A percentile compares a stretch with the other conserved stretches of the same genome.
phyloP scores from a whole-genome alignment of 2,329 filamentous ascomycete species.

The Aspergillus neoniger region DNA sequence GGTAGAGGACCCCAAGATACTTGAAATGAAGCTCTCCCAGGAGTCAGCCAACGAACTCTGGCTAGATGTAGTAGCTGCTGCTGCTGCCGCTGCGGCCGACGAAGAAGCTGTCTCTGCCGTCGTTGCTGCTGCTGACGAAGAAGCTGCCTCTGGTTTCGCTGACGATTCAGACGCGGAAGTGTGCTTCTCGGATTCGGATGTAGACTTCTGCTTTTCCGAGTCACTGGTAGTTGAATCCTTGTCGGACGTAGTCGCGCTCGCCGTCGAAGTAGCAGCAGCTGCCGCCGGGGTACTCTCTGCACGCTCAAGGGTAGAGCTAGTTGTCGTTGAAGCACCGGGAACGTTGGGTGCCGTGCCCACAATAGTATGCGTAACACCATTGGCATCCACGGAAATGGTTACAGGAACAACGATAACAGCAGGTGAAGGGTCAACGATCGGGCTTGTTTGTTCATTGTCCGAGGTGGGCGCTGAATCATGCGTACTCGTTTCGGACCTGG shows the following conservation, averaged over 20 bases:
- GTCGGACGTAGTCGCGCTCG: background rate
- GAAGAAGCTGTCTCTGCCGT: too few relatives aligned
- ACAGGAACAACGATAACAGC: slow-evolving; percentile 23
- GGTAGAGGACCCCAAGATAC: background rate
- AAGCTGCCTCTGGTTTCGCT: background rate
- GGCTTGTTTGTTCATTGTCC: background rate
- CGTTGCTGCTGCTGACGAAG: background rate
- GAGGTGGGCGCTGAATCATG: background rate
- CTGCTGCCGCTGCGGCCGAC: background rate
- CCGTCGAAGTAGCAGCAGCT: slow-evolving; percentile 1
- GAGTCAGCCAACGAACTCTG: background rate
- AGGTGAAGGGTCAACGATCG: slow-evolving; percentile 8
- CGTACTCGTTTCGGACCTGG: slow-evolving; percentile 7
- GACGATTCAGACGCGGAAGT: background rate
- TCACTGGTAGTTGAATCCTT: background rate
- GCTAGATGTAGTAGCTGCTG: background rate
- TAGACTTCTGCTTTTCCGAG: background rate
- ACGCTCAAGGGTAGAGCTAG: slow-evolving; percentile 13
- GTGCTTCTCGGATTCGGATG: background rate
- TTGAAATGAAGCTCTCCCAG: slow-evolving; percentile 5
- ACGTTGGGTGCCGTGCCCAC: slow-evolving; percentile 16
- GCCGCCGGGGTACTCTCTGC: background rate
- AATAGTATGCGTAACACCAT: slow-evolving; percentile 29
- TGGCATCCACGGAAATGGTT: slow-evolving; percentile 24
- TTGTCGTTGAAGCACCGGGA: slow-evolving; percentile 16